These are phyloP conservation scores for Isoetes engelmannii DNA, from an alignment of 83 land plant species.

Conservation along the genomic window DNA sequence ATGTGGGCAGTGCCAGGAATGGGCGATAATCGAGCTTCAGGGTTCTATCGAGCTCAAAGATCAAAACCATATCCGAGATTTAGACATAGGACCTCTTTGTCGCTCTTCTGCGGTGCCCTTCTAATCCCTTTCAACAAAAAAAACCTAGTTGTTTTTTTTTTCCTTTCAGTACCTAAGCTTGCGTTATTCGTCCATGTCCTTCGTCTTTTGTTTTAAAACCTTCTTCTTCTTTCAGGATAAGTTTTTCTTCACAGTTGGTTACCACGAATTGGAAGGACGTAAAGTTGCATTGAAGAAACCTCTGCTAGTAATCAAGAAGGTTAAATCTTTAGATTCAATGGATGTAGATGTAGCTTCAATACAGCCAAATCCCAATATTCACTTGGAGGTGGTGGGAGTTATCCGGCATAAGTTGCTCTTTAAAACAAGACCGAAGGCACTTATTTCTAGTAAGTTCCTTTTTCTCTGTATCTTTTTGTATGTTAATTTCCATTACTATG, in stretches of 20 bases:
- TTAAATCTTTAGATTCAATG: conserved; percentile 20
- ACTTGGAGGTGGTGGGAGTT: conserved; percentile 75
- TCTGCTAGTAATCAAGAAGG: conserved; percentile 55
- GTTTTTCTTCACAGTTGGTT: conserved; percentile 71
- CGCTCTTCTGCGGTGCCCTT: conserved; percentile 35
- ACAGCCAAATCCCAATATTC: conserved; percentile 13
- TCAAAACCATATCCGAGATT: conserved; percentile 37
- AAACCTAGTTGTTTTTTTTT: conserved; percentile 13
- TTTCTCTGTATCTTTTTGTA: too few relatives aligned
- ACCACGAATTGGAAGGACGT: conserved; percentile 76
- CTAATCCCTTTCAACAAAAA: background rate
- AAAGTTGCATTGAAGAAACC: conserved; percentile 80
- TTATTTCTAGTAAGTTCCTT: conserved; percentile 54
- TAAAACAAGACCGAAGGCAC: conserved; percentile 82
- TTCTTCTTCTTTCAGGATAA: conserved; percentile 38
- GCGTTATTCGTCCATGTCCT: background rate
- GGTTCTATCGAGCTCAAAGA: conserved; percentile 63
- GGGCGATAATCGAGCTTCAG: conserved; percentile 85
- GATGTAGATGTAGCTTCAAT: conserved; percentile 11
- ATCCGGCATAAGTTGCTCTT: conserved; percentile 72
- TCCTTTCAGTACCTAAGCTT: background rate
- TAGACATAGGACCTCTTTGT: conserved; percentile 73
- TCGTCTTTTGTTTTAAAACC: background rate
- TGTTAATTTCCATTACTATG: too few relatives aligned
- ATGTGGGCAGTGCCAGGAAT: conserved; percentile 67